phyloP scores from a whole-genome alignment of 768 basidiomycete species.

The Calocybe cyanea region DNA sequence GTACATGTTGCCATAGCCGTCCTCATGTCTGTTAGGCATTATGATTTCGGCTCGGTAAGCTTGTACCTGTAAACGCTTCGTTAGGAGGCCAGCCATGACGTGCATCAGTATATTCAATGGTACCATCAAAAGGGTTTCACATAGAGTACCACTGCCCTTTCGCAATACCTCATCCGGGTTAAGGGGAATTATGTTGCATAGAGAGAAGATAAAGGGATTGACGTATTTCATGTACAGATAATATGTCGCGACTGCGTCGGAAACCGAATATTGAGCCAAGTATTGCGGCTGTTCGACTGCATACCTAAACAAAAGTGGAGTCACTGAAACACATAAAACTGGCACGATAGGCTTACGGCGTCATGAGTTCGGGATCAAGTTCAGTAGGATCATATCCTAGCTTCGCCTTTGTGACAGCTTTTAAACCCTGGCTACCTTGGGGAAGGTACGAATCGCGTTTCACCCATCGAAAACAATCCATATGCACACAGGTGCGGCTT shows the following conservation, averaged over 20 bases:
- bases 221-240: slow-evolving; percentile 99
- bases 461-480: slow-evolving; percentile 99
- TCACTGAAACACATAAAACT: not conserved
- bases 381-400: slow-evolving; percentile 96
- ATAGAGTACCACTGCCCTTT: slow-evolving; percentile 95
- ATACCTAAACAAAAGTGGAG: slow-evolving; percentile 71
- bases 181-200: slow-evolving; percentile 98
- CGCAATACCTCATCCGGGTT: slow-evolving; percentile 94
- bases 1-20: slow-evolving; percentile 85
- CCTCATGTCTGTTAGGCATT: slow-evolving; percentile 98
- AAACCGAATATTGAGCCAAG: slow-evolving; percentile 97
- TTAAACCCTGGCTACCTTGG: slow-evolving; percentile 97
- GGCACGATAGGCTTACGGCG: slow-evolving; percentile 70
- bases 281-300: slow-evolving; percentile 93
- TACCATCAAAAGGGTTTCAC: slow-evolving; percentile 97
- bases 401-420: slow-evolving; percentile 95
- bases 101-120: slow-evolving; percentile 18
- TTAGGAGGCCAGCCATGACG: slow-evolving; percentile 1
- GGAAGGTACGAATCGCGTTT: slow-evolving; percentile 98
- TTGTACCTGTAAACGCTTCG: slow-evolving; percentile 66
- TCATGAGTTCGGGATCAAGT: slow-evolving; percentile 98
- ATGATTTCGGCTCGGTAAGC: slow-evolving; percentile 89
- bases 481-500: slow-evolving; percentile 86
- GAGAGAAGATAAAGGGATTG: slow-evolving; percentile 97
- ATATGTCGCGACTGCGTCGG: slow-evolving; percentile 99